These are phyloP conservation scores for Lichtheimia ornata DNA, from an alignment of 371 early-diverging fungal species.

Conservation along the genomic window DNA sequence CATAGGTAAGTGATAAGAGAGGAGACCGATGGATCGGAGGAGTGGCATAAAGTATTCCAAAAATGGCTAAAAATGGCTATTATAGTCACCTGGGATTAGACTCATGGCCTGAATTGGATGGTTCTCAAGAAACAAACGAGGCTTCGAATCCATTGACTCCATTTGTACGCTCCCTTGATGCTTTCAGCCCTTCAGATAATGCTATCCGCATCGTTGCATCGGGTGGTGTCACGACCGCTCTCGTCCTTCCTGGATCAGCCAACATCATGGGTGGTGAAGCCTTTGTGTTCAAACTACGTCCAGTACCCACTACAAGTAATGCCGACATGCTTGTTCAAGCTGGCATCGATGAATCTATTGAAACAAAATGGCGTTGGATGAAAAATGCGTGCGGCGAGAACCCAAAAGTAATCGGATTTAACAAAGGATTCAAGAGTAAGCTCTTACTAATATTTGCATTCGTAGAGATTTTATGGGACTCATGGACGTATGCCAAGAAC, in stretches of 20 bases:
- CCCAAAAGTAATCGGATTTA: constrained; percentile 59
- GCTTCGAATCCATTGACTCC: constrained; percentile 61
- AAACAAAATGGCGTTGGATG: constrained; percentile 65
- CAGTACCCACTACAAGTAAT: constrained; percentile 48
- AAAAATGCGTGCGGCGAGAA: constrained; percentile 86
- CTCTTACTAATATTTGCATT: not conserved
- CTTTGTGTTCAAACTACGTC: constrained; percentile 60
- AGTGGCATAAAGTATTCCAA: too few relatives aligned
- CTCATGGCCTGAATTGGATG: constrained; percentile 62
- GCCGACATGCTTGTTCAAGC: constrained; percentile 68
- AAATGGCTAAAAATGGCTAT: not conserved
- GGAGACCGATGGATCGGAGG: not conserved
- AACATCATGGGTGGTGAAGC: constrained; percentile 83
- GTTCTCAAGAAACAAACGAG: constrained; percentile 66
- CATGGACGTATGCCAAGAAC: constrained; percentile 35
- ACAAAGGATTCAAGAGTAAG: too few relatives aligned
- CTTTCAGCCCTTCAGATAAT: constrained; percentile 60
- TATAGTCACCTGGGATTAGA: constrained; percentile 60
- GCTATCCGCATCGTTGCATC: constrained; percentile 65
- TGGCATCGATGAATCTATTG: constrained; percentile 29
- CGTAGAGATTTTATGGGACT: constrained; percentile 12
- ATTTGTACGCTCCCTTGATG: constrained; percentile 55
- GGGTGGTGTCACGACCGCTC: constrained; percentile 75
- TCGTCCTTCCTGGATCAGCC: constrained; percentile 73
- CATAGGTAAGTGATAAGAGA: constrained; percentile 50